Conservation (phyloP, 441 rosid species). For the Gossypium trilobum region DNA sequence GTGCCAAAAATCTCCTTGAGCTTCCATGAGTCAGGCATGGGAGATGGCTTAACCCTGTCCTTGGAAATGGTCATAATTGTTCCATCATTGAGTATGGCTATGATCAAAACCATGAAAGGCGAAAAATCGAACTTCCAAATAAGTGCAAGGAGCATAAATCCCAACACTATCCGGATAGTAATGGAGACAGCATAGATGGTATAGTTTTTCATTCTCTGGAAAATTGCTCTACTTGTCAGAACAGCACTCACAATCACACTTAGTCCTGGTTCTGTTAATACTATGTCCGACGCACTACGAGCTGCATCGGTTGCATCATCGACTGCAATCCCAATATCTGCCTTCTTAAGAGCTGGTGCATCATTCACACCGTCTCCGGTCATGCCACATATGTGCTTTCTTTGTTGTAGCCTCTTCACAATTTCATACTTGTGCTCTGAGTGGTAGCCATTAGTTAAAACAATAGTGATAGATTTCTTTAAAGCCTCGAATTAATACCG, state of each 20-base stretch:
- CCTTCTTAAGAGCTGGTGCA: conserved; percentile 63
- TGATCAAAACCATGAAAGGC: conserved; percentile 60
- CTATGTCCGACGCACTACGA: conserved; percentile 57
- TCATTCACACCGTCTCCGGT: conserved; percentile 73
- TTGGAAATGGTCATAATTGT: conserved; percentile 70
- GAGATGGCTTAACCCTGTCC: conserved; percentile 72
- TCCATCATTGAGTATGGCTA: conserved; percentile 65
- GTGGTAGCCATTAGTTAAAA: conserved; percentile 14
- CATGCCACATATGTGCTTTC: conserved; percentile 66
- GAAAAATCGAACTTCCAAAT: conserved; percentile 67
- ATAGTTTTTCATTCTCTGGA: conserved; percentile 38
- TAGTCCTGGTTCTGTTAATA: conserved; percentile 65
- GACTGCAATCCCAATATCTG: conserved; percentile 64
- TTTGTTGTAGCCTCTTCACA: conserved; percentile 51
- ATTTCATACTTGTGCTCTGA: conserved; percentile 69
- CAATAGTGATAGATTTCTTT: background rate
- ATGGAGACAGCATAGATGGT: conserved; percentile 20
- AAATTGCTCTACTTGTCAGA: conserved; percentile 62
- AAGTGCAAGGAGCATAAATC: conserved; percentile 59
- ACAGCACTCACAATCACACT: conserved; percentile 69
- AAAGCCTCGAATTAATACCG: background rate
- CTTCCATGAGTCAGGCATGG: conserved; percentile 67
- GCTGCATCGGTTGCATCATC: conserved; percentile 75
- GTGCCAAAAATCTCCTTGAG: conserved; percentile 63
- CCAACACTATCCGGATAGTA: conserved; percentile 41